Conservation (phyloP, 2,329 filamentous ascomycete species). For the Alternaria infectoria region DNA sequence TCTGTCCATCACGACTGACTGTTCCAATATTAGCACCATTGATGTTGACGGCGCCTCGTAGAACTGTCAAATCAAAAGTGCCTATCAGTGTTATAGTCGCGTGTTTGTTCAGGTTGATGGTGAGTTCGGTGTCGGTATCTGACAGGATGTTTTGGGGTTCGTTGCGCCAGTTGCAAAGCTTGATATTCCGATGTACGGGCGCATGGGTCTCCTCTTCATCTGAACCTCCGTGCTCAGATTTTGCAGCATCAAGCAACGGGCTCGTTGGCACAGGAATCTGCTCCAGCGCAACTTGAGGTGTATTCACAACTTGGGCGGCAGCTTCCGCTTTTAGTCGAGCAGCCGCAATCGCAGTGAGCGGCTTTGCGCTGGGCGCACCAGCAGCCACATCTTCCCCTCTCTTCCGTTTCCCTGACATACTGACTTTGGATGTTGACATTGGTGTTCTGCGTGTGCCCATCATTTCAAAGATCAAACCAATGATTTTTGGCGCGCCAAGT, state of each 20-base stretch:
- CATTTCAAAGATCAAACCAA: conserved; percentile 1
- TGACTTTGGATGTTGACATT: conserved; percentile 6
- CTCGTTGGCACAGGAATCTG: conserved; percentile 21
- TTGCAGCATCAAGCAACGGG: conserved; percentile 17
- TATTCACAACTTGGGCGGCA: conserved; percentile 10
- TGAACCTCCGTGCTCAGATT: conserved; percentile 26
- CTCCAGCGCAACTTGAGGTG: conserved; percentile 18
- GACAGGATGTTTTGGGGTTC: conserved; percentile 26
- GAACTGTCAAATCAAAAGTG: conserved; percentile 69
- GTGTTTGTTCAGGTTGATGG: conserved; percentile 37
- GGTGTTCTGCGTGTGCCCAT: conserved; percentile 2
- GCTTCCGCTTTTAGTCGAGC: conserved; percentile 37
- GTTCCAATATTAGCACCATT: conserved; percentile 67
- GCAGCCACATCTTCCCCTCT: conserved; percentile 19
- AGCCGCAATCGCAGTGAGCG: conserved; percentile 44
- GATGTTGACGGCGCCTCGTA: conserved; percentile 67
- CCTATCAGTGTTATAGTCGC: conserved; percentile 59
- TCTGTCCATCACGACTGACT: conserved; percentile 35
- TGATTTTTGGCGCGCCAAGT: conserved; percentile 11
- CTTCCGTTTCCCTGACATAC: conserved; percentile 43
- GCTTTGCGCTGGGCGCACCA: conserved; percentile 19
- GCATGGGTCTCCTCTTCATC: conserved; percentile 22
- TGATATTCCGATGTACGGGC: conserved; percentile 25
- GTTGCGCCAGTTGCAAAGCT: conserved; percentile 43
- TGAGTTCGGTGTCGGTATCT: conserved; percentile 34